Evolutionary conservation across 306 rosid genomes (phyloP).

Genomic region (Abrus precatorius): DNA sequence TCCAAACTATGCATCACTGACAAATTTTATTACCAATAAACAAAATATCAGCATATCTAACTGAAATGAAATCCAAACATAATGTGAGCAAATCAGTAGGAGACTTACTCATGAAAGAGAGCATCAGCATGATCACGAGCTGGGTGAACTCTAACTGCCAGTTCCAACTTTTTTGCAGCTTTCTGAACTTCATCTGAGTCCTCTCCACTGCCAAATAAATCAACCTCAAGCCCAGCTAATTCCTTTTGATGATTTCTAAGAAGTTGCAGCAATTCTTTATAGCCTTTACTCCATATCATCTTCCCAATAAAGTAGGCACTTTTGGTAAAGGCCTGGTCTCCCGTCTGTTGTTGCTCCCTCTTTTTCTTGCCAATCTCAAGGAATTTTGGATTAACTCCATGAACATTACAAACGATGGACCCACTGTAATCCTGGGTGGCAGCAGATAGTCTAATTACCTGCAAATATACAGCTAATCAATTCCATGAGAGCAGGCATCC

Average conservation of each 20-base stretch:
- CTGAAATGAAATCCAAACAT: constrained; percentile 34
- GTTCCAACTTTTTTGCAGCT: constrained; percentile 72
- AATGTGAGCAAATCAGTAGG: constrained; percentile 12
- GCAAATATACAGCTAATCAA: constrained; percentile 49
- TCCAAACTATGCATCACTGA: constrained; percentile 30
- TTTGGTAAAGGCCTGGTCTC: constrained; percentile 69
- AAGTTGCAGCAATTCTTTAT: constrained; percentile 85
- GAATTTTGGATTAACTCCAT: constrained; percentile 97
- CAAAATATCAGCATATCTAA: not conserved
- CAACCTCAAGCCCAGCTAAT: constrained; percentile 77
- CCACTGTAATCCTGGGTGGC: constrained; percentile 91
- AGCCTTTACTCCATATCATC: constrained; percentile 98
- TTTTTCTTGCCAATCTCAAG: constrained; percentile 81
- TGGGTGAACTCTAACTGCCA: constrained; percentile 78
- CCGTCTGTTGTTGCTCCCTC: constrained; percentile 74
- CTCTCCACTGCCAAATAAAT: constrained; percentile 94
- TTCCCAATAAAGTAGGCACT: constrained; percentile 96
- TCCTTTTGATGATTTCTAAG: constrained; percentile 73
- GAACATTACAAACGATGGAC: constrained; percentile 87
- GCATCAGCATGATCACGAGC: constrained; percentile 90
- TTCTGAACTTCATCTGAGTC: constrained; percentile 77
- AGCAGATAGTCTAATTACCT: constrained; percentile 97
- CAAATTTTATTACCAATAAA: constrained; percentile 32
- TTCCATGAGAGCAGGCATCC: constrained; percentile 41
- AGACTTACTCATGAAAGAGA: constrained; percentile 84